A percentile compares a stretch with the other conserved stretches of the same genome.
Evolutionary conservation across 805 yeast species (phyloP).

Genomic region (Komagataella ulmi): DNA sequence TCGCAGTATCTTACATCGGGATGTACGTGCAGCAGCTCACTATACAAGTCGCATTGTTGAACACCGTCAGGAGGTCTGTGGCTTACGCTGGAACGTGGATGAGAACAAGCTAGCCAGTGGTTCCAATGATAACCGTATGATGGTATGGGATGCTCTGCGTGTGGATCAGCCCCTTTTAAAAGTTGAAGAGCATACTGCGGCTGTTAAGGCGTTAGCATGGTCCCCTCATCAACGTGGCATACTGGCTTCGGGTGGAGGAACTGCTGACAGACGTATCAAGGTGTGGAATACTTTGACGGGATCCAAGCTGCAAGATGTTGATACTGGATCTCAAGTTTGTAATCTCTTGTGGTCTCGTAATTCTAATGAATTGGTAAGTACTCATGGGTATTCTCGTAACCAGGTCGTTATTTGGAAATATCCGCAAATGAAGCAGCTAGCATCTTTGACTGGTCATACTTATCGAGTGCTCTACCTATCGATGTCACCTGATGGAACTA

Average conservation of each 20-base stretch:
- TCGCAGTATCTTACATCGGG: conserved; percentile 73
- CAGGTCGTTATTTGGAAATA: conserved; percentile 92
- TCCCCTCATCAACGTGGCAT: conserved; percentile 94
- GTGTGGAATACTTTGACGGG: conserved; percentile 89
- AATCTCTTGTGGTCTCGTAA: conserved; percentile 87
- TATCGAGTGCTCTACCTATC: conserved; percentile 83
- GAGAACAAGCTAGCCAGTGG: conserved; percentile 91
- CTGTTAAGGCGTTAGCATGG: conserved; percentile 96
- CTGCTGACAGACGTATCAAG: conserved; percentile 81
- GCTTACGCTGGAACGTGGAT: conserved; percentile 84
- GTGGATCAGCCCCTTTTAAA: conserved; percentile 51
- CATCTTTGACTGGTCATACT: conserved; percentile 89
- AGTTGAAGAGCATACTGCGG: conserved; percentile 81
- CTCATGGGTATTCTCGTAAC: conserved; percentile 88
- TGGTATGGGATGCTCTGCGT: conserved; percentile 77
- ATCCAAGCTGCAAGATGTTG: conserved; percentile 58
- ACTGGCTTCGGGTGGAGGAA: conserved; percentile 93
- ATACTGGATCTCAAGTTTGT: conserved; percentile 95
- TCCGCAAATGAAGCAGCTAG: conserved; percentile 85
- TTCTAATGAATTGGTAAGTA: conserved; percentile 83
- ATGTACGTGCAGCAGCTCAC: conserved; percentile 80
- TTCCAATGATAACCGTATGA: conserved; percentile 81
- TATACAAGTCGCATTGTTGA: conserved; percentile 55
- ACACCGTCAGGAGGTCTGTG: conserved; percentile 94
- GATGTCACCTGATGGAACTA: conserved; percentile 90